Percentiles rank a stretch among this genome's conserved stretches.
phyloP scores from a whole-genome alignment of 1,284 basidiomycete genomes.

The Trichosporon sp. region DNA sequence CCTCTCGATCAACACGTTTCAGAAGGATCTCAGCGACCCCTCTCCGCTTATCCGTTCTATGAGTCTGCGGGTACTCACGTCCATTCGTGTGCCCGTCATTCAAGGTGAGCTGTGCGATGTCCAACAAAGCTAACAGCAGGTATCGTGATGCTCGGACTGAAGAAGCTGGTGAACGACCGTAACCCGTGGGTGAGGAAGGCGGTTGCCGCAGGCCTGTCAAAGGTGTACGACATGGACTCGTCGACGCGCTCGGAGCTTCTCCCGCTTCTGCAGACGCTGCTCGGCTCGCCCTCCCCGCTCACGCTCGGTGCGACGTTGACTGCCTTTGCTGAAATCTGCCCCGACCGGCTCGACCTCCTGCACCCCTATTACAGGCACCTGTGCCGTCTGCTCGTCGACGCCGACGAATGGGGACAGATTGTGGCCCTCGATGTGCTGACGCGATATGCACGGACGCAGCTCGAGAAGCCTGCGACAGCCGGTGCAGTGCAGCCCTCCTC shows the following conservation, averaged over 20 bases:
- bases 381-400: constrained; percentile 80
- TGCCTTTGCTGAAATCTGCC: constrained; percentile 82
- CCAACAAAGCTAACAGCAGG: constrained; percentile 44
- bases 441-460: constrained; percentile 81
- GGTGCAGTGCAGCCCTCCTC: constrained; percentile 23
- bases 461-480: constrained; percentile 66
- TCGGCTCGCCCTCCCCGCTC: constrained; percentile 81
- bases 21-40: constrained; percentile 89
- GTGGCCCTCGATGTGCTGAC: constrained; percentile 70
- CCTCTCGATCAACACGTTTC: constrained; percentile 97
- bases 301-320: constrained; percentile 83
- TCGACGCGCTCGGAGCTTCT: constrained; percentile 72
- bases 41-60: constrained; percentile 92
- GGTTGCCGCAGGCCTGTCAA: constrained; percentile 84
- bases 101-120: constrained; percentile 58
- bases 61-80: constrained; percentile 90
- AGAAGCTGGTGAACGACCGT: constrained; percentile 83
- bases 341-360: constrained; percentile 78
- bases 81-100: constrained; percentile 85
- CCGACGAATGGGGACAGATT: constrained; percentile 95
- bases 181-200: constrained; percentile 94
- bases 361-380: constrained; percentile 86
- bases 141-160: constrained; percentile 83
- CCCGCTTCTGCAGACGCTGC: constrained; percentile 71
- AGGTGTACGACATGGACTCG: constrained; percentile 76